Conservation (phyloP, 164 flowering plant genomes). For the Berberis thunbergii region DNA sequence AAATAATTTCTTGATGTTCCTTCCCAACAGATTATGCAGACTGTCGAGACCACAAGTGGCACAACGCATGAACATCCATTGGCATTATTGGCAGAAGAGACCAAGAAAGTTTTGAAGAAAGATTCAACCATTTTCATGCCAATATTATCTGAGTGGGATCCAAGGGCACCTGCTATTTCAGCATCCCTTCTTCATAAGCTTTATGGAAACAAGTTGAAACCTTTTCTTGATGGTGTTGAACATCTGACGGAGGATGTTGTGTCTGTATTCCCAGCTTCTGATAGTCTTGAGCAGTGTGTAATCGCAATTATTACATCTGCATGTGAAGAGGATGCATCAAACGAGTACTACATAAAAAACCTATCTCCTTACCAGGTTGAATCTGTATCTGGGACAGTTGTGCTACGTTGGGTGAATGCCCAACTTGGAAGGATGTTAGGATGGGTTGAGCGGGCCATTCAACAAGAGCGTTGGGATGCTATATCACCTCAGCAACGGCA, state of each 20-base stretch:
- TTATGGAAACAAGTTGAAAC: conserved; percentile 90
- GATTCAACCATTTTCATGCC: conserved; percentile 62
- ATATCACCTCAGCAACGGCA: conserved; percentile 91
- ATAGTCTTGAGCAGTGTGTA: conserved; percentile 71
- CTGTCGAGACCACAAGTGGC: conserved; percentile 50
- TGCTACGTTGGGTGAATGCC: conserved; percentile 92
- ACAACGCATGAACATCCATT: conserved; percentile 58
- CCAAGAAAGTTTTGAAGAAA: conserved; percentile 58
- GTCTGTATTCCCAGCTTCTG: conserved; percentile 89
- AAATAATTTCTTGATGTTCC: conserved; percentile 5
- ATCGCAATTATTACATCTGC: conserved; percentile 46
- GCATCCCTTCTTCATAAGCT: conserved; percentile 85
- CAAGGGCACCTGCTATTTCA: conserved; percentile 60
- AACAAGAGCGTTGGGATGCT: conserved; percentile 90
- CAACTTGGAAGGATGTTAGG: conserved; percentile 75
- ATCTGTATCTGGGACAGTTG: conserved; percentile 81
- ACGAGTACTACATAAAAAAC: conserved; percentile 37
- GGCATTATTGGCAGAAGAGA: conserved; percentile 79
- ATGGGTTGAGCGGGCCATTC: conserved; percentile 89
- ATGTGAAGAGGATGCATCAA: conserved; percentile 53
- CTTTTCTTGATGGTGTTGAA: conserved; percentile 76
- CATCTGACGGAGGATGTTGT: conserved; percentile 94
- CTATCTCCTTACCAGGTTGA: conserved; percentile 72
- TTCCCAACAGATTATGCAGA: conserved; percentile 40
- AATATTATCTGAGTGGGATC: conserved; percentile 62